Evolutionary conservation across 371 early-diverging fungal species (phyloP).

Genomic region (Mortierella sp.): DNA sequence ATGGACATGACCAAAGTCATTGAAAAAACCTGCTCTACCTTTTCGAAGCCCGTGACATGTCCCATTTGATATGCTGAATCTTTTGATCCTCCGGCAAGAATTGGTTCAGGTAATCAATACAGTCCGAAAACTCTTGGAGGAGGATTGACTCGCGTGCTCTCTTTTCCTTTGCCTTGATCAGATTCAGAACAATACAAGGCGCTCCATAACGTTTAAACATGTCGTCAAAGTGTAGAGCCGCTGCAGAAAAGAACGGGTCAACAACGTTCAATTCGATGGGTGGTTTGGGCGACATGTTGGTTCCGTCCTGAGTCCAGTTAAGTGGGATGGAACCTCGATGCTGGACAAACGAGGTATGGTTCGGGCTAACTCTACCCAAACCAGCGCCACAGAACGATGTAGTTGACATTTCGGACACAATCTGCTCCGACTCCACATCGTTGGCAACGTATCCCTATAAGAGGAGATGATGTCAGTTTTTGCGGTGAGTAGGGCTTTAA

Average conservation of each 20-base stretch:
- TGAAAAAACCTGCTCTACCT: constrained; percentile 58
- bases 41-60: constrained; percentile 97
- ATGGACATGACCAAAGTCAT: not conserved
- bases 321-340: constrained; percentile 97
- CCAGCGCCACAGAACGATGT: constrained; percentile 70
- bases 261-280: constrained; percentile 89
- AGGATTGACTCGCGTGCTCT: constrained; percentile 88
- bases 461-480: not conserved
- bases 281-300: constrained; percentile 95
- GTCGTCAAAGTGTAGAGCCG: constrained; percentile 93
- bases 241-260: constrained; percentile 93
- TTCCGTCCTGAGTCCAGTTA: constrained; percentile 93
- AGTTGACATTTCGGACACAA: constrained; percentile 89
- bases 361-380: constrained; percentile 64
- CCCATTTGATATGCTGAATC: constrained; percentile 94
- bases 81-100: constrained; percentile 83
- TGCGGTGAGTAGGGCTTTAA: not conserved
- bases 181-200: constrained; percentile 89
- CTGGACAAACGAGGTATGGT: constrained; percentile 93
- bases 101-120: constrained; percentile 89
- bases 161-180: constrained; percentile 95
- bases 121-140: constrained; percentile 84
- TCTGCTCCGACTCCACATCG: constrained; percentile 99
- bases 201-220: constrained; percentile 90
- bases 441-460: constrained; percentile 94